Conservation (phyloP, 2,329 filamentous ascomycete species). For the Aspergillus candidus region DNA sequence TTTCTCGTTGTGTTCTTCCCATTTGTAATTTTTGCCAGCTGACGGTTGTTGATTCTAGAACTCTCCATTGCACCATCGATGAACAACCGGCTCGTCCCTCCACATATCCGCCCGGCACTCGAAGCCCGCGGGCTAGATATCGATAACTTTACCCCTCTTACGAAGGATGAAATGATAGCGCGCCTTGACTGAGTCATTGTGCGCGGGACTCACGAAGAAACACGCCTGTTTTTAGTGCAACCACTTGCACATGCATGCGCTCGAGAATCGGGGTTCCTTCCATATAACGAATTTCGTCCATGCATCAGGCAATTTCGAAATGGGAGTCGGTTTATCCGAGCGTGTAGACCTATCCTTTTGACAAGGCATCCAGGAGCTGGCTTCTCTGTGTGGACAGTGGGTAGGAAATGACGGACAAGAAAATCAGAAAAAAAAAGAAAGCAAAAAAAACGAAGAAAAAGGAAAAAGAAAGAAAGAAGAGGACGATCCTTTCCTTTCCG, state of each 20-base stretch:
- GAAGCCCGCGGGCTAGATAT: constrained; percentile 78
- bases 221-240: constrained; percentile 34
- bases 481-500: constrained; percentile 2
- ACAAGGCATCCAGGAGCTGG: constrained; percentile 20
- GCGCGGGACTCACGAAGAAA: constrained; percentile 31
- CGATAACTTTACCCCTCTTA: constrained; percentile 84
- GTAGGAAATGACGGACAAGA: constrained; percentile 2
- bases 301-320: constrained; percentile 28
- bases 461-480: constrained; percentile 7
- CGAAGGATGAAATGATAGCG: constrained; percentile 95
- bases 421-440: constrained; percentile 10
- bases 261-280: constrained; percentile 26
- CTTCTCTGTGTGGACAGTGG: constrained; percentile 15
- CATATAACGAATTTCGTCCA: constrained; percentile 23
- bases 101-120: constrained; percentile 70
- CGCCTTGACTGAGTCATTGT: constrained; percentile 73
- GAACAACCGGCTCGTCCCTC: constrained; percentile 81
- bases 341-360: constrained; percentile 23
- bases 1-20: background rate
- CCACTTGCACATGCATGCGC: constrained; percentile 25
- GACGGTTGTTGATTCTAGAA: constrained; percentile 52
- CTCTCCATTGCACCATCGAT: constrained; percentile 88
- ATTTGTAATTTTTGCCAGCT: constrained; percentile 5
- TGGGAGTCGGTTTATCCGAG: constrained; percentile 23
- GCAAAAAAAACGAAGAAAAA: constrained; percentile 12